A percentile compares a stretch with the other conserved stretches of the same genome.
These are phyloP conservation scores for Ceriops tagal DNA, from an alignment of 345 rosid species.

Conservation along the genomic window DNA sequence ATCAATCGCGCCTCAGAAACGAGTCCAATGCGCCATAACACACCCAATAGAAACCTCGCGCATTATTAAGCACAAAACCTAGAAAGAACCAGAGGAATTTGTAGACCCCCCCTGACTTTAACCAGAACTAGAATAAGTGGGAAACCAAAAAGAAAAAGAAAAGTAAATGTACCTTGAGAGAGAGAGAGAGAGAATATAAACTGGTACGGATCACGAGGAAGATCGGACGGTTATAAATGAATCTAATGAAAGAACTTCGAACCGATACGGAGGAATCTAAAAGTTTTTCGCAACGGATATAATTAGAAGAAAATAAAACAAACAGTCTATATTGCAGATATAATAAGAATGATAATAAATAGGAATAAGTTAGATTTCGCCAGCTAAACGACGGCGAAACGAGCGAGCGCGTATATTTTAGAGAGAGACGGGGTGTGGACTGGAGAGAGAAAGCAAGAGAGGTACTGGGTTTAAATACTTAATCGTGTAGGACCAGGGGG, in stretches of 20 bases:
- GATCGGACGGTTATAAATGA: conserved; percentile 52
- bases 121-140: neutral
- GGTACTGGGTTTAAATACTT: neutral
- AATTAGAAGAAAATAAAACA: neutral
- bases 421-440: neutral
- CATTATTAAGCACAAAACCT: conserved; percentile 3
- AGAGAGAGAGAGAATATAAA: neutral
- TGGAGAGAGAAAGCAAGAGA: neutral
- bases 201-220: conserved; percentile 31
- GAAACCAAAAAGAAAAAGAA: neutral
- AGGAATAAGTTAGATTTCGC: conserved; percentile 24
- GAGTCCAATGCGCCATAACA: neutral
- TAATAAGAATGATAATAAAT: neutral
- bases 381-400: conserved; percentile 37
- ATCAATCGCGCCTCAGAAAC: neutral
- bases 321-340: neutral
- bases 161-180: neutral
- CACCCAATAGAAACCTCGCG: neutral
- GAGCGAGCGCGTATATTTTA: conserved; percentile 8
- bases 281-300: neutral
- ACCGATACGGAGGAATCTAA: neutral
- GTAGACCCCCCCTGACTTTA: conserved; percentile 12
- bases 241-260: neutral
- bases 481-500: neutral
- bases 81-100: neutral